Conservation (phyloP, 148 eudicot species). For the Persicaria maculosa region DNA sequence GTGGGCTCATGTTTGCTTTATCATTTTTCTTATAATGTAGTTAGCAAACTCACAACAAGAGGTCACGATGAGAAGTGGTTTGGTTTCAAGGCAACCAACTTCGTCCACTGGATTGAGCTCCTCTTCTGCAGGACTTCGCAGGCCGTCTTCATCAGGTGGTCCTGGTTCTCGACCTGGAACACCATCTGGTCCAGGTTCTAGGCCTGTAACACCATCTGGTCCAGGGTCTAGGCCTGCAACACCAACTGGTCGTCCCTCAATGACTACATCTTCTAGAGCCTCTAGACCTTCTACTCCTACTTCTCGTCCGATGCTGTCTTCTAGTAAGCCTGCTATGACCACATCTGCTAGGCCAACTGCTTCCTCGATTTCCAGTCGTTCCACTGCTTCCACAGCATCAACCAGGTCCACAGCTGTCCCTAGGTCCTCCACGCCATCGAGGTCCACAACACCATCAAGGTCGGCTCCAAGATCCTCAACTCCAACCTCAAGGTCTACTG, state of each 20-base stretch:
- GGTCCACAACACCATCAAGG: conserved; percentile 19
- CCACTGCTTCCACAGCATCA: conserved; percentile 26
- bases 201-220: conserved; percentile 29
- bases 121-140: conserved; percentile 48
- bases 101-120: conserved; percentile 48
- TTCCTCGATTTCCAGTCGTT: conserved; percentile 23
- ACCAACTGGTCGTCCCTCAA: conserved; percentile 75
- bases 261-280: conserved; percentile 45
- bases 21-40: conserved; percentile 26
- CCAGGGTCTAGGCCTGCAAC: conserved; percentile 61
- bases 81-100: conserved; percentile 49
- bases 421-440: conserved; percentile 64
- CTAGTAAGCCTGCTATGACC: conserved; percentile 26
- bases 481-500: conserved; percentile 40
- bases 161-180: conserved; percentile 20
- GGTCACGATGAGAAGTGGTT: conserved; percentile 41
- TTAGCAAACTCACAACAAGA: conserved; percentile 60
- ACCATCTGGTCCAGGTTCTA: conserved; percentile 62
- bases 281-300: conserved; percentile 81
- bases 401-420: conserved; percentile 46
- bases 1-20: neutral
- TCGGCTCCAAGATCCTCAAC: conserved; percentile 20
- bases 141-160: conserved; percentile 33
- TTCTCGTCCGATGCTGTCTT: conserved; percentile 44
- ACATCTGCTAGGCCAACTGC: conserved; percentile 25